A percentile compares a stretch with the other conserved stretches of the same genome.
Evolutionary conservation across 2,329 filamentous ascomycete genomes (phyloP).

Genomic region (Magnaporthiopsis incrustans): DNA sequence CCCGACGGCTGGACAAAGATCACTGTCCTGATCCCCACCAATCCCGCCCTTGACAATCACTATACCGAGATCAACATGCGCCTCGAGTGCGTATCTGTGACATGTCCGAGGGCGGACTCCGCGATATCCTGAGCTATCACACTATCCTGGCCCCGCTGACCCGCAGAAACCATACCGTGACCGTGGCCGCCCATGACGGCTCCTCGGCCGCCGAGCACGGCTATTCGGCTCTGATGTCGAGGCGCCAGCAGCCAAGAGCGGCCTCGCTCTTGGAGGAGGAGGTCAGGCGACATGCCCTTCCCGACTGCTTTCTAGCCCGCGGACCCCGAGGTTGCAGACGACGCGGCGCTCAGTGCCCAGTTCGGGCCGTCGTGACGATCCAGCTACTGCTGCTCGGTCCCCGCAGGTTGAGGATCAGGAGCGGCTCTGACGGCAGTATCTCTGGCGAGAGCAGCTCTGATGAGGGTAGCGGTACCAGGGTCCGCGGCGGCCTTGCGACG

Average conservation of each 20-base stretch:
- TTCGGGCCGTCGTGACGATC: too few species aligned
- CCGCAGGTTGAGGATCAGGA: conserved; percentile 12
- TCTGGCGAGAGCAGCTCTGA: too few species aligned
- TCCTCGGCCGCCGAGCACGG: conserved; percentile 14
- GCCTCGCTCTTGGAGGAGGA: neutral
- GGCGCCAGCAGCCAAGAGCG: too few species aligned
- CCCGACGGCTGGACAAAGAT: neutral
- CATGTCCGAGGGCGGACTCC: conserved; percentile 2
- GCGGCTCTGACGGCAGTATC: too few species aligned
- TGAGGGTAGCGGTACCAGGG: conserved; percentile 3
- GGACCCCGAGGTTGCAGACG: neutral
- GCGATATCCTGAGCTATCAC: conserved; percentile 12
- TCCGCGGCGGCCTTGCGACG: conserved; percentile 13
- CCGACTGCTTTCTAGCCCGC: conserved; percentile 7
- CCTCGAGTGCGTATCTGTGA: too few species aligned
- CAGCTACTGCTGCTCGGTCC: neutral
- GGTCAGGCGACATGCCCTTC: conserved; percentile 14
- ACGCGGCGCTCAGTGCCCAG: too few species aligned
- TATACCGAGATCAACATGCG: conserved; percentile 2
- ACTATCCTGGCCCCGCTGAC: conserved; percentile 13
- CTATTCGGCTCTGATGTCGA: conserved; percentile 12
- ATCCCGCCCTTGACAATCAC: conserved; percentile 10
- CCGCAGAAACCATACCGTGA: conserved; percentile 11
- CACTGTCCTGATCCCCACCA: conserved; percentile 11
- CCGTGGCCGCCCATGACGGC: conserved; percentile 12